Conservation (phyloP, 441 rosid species). For the Eutrema salsugineum region DNA sequence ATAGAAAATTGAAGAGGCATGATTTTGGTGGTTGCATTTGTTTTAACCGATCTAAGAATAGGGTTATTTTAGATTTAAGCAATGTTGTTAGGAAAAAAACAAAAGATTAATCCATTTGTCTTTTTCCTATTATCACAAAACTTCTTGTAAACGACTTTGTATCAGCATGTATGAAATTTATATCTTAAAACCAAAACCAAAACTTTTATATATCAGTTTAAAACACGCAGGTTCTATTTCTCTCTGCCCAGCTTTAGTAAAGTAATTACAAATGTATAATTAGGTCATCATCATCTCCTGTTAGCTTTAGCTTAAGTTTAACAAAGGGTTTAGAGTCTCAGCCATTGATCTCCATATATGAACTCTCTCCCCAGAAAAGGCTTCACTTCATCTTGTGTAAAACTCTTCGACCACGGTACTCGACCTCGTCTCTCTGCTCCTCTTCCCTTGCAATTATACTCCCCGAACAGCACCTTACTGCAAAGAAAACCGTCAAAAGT, state of each 20-base stretch:
- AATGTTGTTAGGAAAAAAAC: background rate
- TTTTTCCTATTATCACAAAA: constrained; percentile 5
- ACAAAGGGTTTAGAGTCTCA: constrained; percentile 42
- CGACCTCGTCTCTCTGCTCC: constrained; percentile 65
- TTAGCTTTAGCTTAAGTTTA: constrained; percentile 8
- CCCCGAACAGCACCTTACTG: constrained; percentile 80
- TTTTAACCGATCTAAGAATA: constrained; percentile 24
- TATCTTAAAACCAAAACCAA: constrained; percentile 16
- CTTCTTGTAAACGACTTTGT: constrained; percentile 13
- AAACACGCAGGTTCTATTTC: constrained; percentile 1
- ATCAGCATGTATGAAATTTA: constrained; percentile 12
- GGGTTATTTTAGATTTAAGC: constrained; percentile 8
- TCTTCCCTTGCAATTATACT: constrained; percentile 67
- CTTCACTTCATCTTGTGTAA: constrained; percentile 47
- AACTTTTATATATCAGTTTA: background rate
- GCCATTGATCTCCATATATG: constrained; percentile 79
- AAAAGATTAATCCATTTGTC: background rate
- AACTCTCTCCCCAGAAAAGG: constrained; percentile 58
- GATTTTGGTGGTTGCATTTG: constrained; percentile 38
- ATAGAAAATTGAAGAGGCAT: constrained; percentile 32
- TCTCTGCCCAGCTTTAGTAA: background rate
- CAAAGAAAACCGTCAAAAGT: background rate
- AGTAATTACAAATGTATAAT: constrained; percentile 23
- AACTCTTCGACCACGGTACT: constrained; percentile 69
- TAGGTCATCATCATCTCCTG: constrained; percentile 21